Evolutionary conservation across 805 yeast species (phyloP).

Genomic region (Scheffersomyces amazonensis): DNA sequence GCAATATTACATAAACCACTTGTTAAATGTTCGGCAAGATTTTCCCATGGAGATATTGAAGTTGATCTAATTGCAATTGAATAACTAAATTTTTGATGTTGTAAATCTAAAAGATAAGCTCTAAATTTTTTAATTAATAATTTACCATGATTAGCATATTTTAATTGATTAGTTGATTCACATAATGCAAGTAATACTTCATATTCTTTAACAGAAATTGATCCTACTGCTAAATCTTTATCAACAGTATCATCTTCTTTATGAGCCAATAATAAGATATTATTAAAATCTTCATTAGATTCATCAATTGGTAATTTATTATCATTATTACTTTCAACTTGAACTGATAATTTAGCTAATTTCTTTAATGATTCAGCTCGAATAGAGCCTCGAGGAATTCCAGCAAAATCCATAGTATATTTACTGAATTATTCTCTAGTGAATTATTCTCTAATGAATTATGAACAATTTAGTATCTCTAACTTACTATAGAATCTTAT

Average conservation of each 20-base stretch:
- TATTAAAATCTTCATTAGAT: slow-evolving; percentile 18
- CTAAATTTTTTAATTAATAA: slow-evolving; percentile 42
- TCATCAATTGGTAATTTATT: neutral
- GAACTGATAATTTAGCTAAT: slow-evolving; percentile 34
- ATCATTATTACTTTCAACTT: slow-evolving; percentile 8
- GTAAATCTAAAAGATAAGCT: slow-evolving; percentile 46
- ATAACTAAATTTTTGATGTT: slow-evolving; percentile 42
- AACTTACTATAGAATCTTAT: no score
- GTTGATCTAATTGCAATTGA: slow-evolving; percentile 26
- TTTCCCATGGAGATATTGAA: slow-evolving; percentile 31
- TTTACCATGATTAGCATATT: slow-evolving; percentile 34
- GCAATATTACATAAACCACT: slow-evolving; percentile 31
- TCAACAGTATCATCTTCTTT: slow-evolving; percentile 1
- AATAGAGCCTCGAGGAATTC: slow-evolving; percentile 36
- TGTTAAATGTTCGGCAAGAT: slow-evolving; percentile 31
- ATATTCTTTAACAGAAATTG: slow-evolving; percentile 49
- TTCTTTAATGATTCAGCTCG: slow-evolving; percentile 35
- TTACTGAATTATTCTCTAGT: no score
- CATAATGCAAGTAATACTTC: slow-evolving; percentile 60
- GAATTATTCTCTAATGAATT: no score
- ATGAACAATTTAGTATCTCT: no score
- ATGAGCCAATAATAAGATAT: slow-evolving; percentile 12
- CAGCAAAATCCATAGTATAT: slow-evolving; percentile 33
- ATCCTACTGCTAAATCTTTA: slow-evolving; percentile 26
- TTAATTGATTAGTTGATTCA: slow-evolving; percentile 31